Conservation (phyloP, 2,329 filamentous ascomycete genomes). For the Pestalotiopsis sp. region DNA sequence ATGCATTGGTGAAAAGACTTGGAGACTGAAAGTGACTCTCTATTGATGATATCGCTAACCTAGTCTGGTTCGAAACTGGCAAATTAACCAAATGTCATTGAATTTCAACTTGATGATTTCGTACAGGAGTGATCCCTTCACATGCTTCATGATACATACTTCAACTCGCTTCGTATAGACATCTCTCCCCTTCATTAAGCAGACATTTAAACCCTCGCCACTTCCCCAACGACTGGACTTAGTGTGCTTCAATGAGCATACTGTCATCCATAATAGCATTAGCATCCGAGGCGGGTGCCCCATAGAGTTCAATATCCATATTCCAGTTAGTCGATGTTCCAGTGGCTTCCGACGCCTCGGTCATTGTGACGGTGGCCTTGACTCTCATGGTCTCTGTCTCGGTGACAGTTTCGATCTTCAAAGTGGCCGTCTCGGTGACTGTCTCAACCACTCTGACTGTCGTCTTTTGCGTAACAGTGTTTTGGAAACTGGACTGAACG, state of each 20-base stretch:
- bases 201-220: background rate
- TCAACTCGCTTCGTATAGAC: background rate
- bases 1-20: background rate
- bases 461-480: conserved; percentile 27
- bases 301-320: background rate
- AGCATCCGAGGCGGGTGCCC: background rate
- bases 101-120: background rate
- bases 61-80: background rate
- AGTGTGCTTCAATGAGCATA: background rate
- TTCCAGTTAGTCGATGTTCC: background rate
- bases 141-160: conserved; percentile 6
- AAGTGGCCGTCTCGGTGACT: conserved; percentile 29
- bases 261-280: background rate
- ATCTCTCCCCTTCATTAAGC: background rate
- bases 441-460: conserved; percentile 35
- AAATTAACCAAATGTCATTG: background rate
- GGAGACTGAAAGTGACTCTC: background rate
- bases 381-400: conserved; percentile 34
- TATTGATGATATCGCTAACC: conserved; percentile 2
- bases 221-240: background rate
- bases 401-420: conserved; percentile 18
- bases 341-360: background rate
- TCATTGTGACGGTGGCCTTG: conserved; percentile 16
- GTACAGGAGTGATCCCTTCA: conserved; percentile 3
- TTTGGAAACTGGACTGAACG: conserved; percentile 15